These are phyloP conservation scores for Trypanosoma melophagium DNA, from an alignment of 208 protist genomes.

Conservation along the genomic window DNA sequence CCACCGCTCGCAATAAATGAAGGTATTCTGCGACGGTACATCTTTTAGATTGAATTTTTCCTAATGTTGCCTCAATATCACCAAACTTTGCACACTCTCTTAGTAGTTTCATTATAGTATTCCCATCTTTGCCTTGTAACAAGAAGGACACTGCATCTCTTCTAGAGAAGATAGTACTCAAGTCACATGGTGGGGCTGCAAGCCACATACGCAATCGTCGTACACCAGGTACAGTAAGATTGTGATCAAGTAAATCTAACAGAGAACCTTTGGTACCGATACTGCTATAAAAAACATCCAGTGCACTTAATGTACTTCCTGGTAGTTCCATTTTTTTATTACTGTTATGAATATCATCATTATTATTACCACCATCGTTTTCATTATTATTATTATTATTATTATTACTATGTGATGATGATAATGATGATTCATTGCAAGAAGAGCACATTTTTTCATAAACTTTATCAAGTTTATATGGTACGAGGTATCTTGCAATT, in stretches of 20 bases:
- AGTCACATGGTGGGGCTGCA: constrained; percentile 46
- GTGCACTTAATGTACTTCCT: constrained; percentile 66
- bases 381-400: neutral
- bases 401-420: neutral
- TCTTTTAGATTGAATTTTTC: constrained; percentile 71
- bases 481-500: constrained; percentile 53
- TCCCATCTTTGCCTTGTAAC: constrained; percentile 33
- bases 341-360: neutral
- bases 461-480: constrained; percentile 53
- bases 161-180: constrained; percentile 36
- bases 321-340: constrained; percentile 43
- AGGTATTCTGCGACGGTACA: constrained; percentile 75
- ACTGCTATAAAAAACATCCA: constrained; percentile 85
- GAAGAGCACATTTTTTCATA: constrained; percentile 38
- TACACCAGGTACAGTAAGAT: constrained; percentile 55
- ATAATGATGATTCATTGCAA: neutral
- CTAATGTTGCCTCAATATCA: constrained; percentile 76
- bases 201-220: constrained; percentile 72
- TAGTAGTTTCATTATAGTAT: constrained; percentile 53
- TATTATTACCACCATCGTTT: no score
- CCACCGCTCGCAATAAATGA: constrained; percentile 60
- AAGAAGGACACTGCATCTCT: constrained; percentile 60
- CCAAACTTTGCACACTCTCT: constrained; percentile 64
- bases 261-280: constrained; percentile 48
- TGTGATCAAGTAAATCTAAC: constrained; percentile 68